These are phyloP conservation scores for Penicillium bovifimosum DNA, from an alignment of 495 filamentous ascomycete genomes.

Conservation along the genomic window DNA sequence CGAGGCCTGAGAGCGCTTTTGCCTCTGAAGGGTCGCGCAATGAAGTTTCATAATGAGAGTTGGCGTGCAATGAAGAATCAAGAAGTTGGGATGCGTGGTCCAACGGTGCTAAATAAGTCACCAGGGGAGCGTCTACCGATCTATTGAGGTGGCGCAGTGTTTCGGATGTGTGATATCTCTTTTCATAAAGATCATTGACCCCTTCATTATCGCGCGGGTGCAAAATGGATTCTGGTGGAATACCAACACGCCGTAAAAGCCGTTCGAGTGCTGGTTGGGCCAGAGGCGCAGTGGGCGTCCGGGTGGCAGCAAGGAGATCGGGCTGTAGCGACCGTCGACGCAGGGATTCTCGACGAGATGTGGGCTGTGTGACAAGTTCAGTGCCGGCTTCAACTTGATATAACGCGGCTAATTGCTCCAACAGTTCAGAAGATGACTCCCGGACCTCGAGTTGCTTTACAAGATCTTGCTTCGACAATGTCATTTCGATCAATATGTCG, in stretches of 20 bases:
- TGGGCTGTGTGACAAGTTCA: slow-evolving; percentile 17
- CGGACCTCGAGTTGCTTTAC: slow-evolving; percentile 26
- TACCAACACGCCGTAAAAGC: slow-evolving; percentile 35
- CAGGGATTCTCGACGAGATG: slow-evolving; percentile 29
- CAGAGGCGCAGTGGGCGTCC: slow-evolving; percentile 9
- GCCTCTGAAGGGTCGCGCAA: slow-evolving; percentile 24
- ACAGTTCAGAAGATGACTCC: slow-evolving; percentile 34
- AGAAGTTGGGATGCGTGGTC: slow-evolving; percentile 34
- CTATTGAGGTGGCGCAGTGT: slow-evolving; percentile 20
- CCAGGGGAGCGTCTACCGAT: slow-evolving; percentile 31
- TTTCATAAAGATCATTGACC: slow-evolving; percentile 24
- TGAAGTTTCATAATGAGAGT: slow-evolving; percentile 29
- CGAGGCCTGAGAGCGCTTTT: slow-evolving; percentile 25
- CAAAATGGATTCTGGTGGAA: slow-evolving; percentile 30
- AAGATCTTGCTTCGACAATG: slow-evolving; percentile 26
- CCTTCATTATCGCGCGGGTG: slow-evolving; percentile 20
- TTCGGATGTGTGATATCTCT: slow-evolving; percentile 27
- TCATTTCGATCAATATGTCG: slow-evolving; percentile 34
- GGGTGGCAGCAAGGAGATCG: slow-evolving; percentile 9
- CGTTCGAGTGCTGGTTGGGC: slow-evolving; percentile 30
- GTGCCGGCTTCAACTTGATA: slow-evolving; percentile 32
- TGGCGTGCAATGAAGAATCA: slow-evolving; percentile 25
- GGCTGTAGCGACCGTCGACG: slow-evolving; percentile 27
- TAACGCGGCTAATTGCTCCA: slow-evolving; percentile 29
- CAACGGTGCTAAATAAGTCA: slow-evolving; percentile 21